Percentiles rank a stretch among this genome's conserved stretches.
Conservation (phyloP, 306 rosid species). For the Lithocarpus polystachyus region DNA sequence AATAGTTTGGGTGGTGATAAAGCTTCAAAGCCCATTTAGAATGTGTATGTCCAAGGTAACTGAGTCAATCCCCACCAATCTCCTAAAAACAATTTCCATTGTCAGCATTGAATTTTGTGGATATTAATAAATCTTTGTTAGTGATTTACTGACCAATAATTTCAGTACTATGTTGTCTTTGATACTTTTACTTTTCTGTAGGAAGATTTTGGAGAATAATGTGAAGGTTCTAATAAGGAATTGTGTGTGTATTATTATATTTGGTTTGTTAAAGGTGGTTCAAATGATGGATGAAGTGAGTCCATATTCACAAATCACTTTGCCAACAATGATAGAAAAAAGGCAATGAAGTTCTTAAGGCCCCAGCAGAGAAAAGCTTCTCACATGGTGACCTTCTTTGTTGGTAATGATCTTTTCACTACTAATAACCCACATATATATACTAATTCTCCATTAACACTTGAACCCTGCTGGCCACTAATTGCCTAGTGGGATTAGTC, state of each 20-base stretch:
- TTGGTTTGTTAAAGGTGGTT: constrained; percentile 50
- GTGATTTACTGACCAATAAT: neutral
- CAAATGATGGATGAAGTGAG: constrained; percentile 95
- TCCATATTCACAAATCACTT: constrained; percentile 88
- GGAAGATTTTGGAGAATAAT: constrained; percentile 17
- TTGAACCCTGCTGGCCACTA: constrained; percentile 28
- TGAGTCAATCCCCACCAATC: neutral
- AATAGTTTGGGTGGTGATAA: too few species aligned
- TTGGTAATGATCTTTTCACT: constrained; percentile 54
- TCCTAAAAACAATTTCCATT: neutral
- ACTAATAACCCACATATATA: neutral
- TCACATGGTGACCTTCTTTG: constrained; percentile 88
- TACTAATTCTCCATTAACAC: neutral
- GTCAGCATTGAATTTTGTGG: too few species aligned
- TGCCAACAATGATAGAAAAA: constrained; percentile 81
- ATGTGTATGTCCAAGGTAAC: neutral
- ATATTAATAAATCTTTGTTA: neutral
- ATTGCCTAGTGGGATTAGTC: constrained; percentile 18
- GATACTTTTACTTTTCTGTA: neutral
- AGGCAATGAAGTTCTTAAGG: constrained; percentile 89
- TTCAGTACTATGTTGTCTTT: neutral
- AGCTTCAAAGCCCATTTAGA: neutral
- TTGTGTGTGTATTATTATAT: constrained; percentile 13
- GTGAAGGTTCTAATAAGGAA: constrained; percentile 23
- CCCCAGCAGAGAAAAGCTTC: constrained; percentile 85